Base-by-base conservation (phyloP, 2,329 filamentous ascomycete genomes). In the Lachnellula suecica region DNA sequence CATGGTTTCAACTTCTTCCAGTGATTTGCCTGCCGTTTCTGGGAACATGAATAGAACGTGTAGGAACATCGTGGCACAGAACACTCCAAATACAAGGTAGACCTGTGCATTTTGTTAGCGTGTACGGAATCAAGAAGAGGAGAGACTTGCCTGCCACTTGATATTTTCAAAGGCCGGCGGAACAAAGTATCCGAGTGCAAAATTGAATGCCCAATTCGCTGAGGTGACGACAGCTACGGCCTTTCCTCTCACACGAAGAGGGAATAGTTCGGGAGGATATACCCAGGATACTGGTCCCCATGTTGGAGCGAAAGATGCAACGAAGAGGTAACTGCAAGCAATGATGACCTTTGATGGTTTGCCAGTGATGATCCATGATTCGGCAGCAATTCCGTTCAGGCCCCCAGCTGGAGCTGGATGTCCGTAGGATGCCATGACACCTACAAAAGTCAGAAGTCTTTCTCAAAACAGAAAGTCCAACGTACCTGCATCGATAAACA, bases 241-340 rank as follows among this genome's bases (percentile, higher is more conserved):
- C 63, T 81, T 82, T 50, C 76, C 77, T 53, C 78, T 73, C 24
- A 77, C 71, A 43, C 69, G 71, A 19, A 78, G 65, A 25, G 76
- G 76, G 63, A 71, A 79, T 27, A 79, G 66, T 65, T 79, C 77
- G 4, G 75, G 68, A 15, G 76, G 75, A 60, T 79, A 79, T 9
- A 73, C 72, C 76, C 76, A 79, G 13, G 71, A 74, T 4, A 71
- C 72, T 5, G 75, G 75, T 2, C 76, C 78, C 76, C 77, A 79
- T 9, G 76, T 79, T 8, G 74, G 71, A 3, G 77, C 77, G 51
- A 71, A 79, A 0, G 73, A 72, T 0, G 81, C 81, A 17, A 85
- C 81, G 49, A 85, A 83, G 31, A 82, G 79, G 56, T 87, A 89
- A 0, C 83, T 87, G 59, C 78, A 84, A 2, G 84, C 83, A 50